These are phyloP conservation scores for Chrysoporthe puriensis DNA, from an alignment of 2,329 filamentous ascomycete species.

Conservation along the genomic window DNA sequence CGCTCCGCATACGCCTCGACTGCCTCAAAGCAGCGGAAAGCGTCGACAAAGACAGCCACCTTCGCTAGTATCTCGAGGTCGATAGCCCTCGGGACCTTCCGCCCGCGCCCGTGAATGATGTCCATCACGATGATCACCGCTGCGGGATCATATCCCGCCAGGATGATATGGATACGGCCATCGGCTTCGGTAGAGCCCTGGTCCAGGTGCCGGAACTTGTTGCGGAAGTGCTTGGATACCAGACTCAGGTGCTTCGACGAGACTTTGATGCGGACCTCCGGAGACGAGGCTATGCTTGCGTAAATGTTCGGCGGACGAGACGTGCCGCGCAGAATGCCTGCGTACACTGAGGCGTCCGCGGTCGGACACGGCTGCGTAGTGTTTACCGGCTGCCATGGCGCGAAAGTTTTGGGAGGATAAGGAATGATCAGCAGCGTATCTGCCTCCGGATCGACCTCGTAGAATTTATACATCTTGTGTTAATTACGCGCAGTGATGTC, in stretches of 20 bases:
- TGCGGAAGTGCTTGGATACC: constrained; percentile 36
- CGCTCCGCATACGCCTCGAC: constrained; percentile 46
- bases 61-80: constrained; percentile 47
- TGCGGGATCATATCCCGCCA: constrained; percentile 41
- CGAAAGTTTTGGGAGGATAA: constrained; percentile 30
- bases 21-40: constrained; percentile 46
- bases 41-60: constrained; percentile 48
- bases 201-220: constrained; percentile 30
- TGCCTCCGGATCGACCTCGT: constrained; percentile 41
- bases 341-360: constrained; percentile 21
- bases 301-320: constrained; percentile 25
- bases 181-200: constrained; percentile 33
- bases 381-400: constrained; percentile 31
- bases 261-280: constrained; percentile 40
- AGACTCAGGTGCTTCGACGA: constrained; percentile 43
- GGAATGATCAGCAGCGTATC: constrained; percentile 40
- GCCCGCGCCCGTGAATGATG: constrained; percentile 48
- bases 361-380: background rate
- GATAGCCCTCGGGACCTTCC: constrained; percentile 44
- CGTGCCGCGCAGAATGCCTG: constrained; percentile 24
- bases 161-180: constrained; percentile 37
- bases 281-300: constrained; percentile 18
- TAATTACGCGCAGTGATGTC: background rate
- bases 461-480: constrained; percentile 37
- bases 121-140: constrained; percentile 48